phyloP scores from a whole-genome alignment of 768 basidiomycete genomes.

The Collybiopsis confluens region DNA sequence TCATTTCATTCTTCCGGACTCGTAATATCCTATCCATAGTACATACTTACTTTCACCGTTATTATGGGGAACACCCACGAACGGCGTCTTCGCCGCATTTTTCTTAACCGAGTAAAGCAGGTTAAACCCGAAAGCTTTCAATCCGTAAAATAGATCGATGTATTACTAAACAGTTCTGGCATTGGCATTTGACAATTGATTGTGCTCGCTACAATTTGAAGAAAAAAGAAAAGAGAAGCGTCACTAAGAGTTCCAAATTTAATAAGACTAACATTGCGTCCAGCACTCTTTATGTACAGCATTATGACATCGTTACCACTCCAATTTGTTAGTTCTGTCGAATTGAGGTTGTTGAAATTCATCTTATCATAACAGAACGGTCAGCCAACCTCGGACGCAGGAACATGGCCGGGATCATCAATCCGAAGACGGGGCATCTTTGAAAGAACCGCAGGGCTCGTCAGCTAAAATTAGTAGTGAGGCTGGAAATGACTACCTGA shows the following conservation, averaged over 20 bases:
- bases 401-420: slow-evolving; percentile 2
- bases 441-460: background rate
- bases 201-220: background rate
- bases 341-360: too few species aligned
- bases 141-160: too few species aligned
- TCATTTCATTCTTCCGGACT: too few species aligned
- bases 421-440: background rate
- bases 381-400: slow-evolving; percentile 3
- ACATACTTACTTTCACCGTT: too few species aligned
- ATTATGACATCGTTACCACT: slow-evolving; percentile 1
- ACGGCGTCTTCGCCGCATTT: too few species aligned
- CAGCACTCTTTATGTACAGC: slow-evolving; percentile 8
- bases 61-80: too few species aligned
- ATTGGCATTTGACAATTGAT: background rate
- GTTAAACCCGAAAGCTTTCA: too few species aligned
- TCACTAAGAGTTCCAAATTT: too few species aligned
- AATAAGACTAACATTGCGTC: background rate
- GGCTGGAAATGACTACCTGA: background rate
- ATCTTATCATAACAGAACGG: slow-evolving; percentile 8
- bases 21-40: too few species aligned
- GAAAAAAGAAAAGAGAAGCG: background rate
- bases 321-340: too few species aligned
- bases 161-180: too few species aligned
- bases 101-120: too few species aligned
- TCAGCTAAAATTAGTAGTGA: background rate